Evolutionary conservation across 2,329 filamentous ascomycete species (phyloP).

Genomic region (Arthrobotrys megalospora): DNA sequence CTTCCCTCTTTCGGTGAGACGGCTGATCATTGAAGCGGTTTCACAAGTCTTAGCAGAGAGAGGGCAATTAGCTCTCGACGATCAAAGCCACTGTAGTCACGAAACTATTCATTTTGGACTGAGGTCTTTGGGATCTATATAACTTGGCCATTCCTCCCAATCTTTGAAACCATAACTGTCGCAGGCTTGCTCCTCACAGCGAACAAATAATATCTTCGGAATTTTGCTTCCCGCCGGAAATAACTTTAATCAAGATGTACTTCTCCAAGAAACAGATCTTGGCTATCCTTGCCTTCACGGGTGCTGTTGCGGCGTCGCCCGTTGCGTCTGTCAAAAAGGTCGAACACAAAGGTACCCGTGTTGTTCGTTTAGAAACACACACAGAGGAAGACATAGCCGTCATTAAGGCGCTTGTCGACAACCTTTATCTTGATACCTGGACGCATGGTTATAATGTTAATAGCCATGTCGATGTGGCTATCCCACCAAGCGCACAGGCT

Average conservation of each 20-base stretch:
- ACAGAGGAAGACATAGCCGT: slow-evolving; percentile 64
- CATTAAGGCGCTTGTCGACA: slow-evolving; percentile 66
- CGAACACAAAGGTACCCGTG: slow-evolving; percentile 68
- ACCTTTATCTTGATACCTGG: slow-evolving; percentile 67
- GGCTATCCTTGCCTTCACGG: slow-evolving; percentile 49
- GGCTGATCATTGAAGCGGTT: slow-evolving; percentile 34
- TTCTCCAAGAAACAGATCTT: slow-evolving; percentile 54
- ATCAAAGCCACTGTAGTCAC: slow-evolving; percentile 5
- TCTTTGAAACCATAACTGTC: slow-evolving; percentile 24
- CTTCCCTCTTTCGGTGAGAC: slow-evolving; percentile 47
- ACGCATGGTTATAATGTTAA: slow-evolving; percentile 65
- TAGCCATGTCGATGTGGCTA: slow-evolving; percentile 68
- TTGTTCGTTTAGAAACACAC: slow-evolving; percentile 67
- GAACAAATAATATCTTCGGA: not conserved
- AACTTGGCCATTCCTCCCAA: slow-evolving; percentile 17
- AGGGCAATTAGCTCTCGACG: not conserved
- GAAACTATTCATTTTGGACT: not conserved
- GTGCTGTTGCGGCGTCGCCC: slow-evolving; percentile 52
- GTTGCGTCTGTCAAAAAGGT: slow-evolving; percentile 61
- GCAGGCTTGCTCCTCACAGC: not conserved
- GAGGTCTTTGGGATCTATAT: slow-evolving; percentile 41
- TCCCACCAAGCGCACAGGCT: slow-evolving; percentile 67
- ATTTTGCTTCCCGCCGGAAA: not conserved
- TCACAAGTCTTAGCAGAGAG: slow-evolving; percentile 17
- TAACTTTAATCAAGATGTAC: slow-evolving; percentile 41